phyloP scores from a whole-genome alignment of 73 alveolate genomes.

The Paramecium pentaurelia region DNA sequence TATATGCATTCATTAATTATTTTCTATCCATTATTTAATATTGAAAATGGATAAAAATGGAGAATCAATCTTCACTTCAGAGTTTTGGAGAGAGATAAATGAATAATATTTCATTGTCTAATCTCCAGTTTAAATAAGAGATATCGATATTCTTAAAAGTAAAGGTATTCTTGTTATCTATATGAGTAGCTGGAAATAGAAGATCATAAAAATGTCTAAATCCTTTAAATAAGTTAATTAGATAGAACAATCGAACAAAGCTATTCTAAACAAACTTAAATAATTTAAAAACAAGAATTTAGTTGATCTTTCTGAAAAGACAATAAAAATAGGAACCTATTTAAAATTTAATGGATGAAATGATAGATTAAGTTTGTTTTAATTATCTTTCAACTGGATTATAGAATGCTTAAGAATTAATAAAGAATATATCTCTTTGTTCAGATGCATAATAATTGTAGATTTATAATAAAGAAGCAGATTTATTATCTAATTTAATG shows the following conservation, averaged over 20 bases:
- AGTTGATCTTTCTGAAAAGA: not conserved
- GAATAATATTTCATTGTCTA: not conserved
- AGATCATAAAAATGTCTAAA: not conserved
- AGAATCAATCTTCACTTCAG: not conserved
- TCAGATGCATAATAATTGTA: not conserved
- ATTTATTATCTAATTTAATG: not conserved
- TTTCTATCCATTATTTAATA: not conserved
- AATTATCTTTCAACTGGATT: not conserved
- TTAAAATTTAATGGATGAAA: not conserved
- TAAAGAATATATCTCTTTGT: not conserved
- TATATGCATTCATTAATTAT: not conserved
- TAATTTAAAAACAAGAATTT: not conserved
- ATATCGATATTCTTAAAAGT: not conserved
- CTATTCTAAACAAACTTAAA: not conserved
- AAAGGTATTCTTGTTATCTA: not conserved
- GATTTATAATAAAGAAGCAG: not conserved
- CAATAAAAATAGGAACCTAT: not conserved
- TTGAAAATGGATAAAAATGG: conserved; percentile 9
- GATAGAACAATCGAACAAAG: not conserved
- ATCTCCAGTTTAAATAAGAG: not conserved
- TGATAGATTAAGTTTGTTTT: not conserved
- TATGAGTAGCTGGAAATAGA: not conserved
- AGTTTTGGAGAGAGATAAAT: conserved; percentile 10
- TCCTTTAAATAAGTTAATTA: not conserved
- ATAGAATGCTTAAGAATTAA: not conserved